Evolutionary conservation across 176 grass and related monocot species (phyloP).

Genomic region (Olyra latifolia): DNA sequence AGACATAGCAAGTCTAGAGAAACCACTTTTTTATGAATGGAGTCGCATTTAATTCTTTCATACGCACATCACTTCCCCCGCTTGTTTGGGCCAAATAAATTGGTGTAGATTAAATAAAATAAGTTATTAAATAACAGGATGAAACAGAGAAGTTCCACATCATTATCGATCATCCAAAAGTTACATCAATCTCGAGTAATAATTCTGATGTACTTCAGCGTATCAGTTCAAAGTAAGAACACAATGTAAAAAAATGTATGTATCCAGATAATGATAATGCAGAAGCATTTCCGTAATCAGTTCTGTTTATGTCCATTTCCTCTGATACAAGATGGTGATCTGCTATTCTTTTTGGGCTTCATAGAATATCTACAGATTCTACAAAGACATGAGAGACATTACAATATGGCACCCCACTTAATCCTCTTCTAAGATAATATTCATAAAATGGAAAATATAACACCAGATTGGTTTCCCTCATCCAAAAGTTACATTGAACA

Average conservation of each 20-base stretch:
- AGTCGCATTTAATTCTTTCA: too few species aligned
- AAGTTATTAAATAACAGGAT: not conserved
- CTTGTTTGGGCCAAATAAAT: not conserved
- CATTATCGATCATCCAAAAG: not conserved
- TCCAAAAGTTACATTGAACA: constrained; percentile 32
- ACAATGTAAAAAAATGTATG: not conserved
- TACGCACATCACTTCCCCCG: not conserved
- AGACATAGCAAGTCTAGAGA: too few species aligned
- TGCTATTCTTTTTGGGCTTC: not conserved
- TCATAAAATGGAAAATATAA: not conserved
- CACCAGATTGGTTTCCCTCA: not conserved
- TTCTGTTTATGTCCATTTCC: not conserved
- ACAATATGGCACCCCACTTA: constrained; percentile 5
- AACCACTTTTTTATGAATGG: too few species aligned
- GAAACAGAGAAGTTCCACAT: not conserved
- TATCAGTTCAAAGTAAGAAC: not conserved
- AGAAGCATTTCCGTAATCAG: not conserved
- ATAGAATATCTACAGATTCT: constrained; percentile 20
- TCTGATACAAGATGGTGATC: constrained; percentile 13
- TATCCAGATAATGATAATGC: not conserved
- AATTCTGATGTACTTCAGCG: not conserved
- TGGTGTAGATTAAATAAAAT: too few species aligned
- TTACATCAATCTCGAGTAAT: not conserved
- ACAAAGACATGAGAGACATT: constrained; percentile 23
- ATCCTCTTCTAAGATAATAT: not conserved